These are phyloP conservation scores for Leucocoprinus sp. DNA, from an alignment of 768 basidiomycete genomes.

Conservation along the genomic window DNA sequence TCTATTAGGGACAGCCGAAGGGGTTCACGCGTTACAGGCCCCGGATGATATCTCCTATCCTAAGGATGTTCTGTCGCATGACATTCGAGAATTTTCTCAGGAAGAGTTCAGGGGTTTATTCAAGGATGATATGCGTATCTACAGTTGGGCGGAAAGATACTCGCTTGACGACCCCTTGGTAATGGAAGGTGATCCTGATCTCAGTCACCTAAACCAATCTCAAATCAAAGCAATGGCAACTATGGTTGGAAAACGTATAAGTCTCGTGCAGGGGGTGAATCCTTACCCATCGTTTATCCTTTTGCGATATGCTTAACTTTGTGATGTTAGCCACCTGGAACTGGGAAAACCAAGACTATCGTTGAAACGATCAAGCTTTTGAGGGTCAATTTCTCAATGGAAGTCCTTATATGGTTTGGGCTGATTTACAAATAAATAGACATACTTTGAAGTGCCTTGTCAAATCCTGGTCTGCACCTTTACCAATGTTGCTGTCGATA, in stretches of 20 bases:
- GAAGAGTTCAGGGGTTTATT: slow-evolving; percentile 42
- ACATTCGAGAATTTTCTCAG: slow-evolving; percentile 3
- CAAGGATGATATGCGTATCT: slow-evolving; percentile 63
- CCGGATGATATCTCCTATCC: slow-evolving; percentile 13
- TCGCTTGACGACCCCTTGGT: slow-evolving; percentile 46
- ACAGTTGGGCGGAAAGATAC: slow-evolving; percentile 77
- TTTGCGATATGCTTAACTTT: slow-evolving; percentile 3
- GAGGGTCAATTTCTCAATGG: slow-evolving; percentile 38
- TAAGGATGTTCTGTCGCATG: slow-evolving; percentile 10
- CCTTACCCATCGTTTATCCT: slow-evolving; percentile 10
- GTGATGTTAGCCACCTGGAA: slow-evolving; percentile 67
- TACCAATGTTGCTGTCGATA: slow-evolving; percentile 90
- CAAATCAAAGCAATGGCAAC: slow-evolving; percentile 77
- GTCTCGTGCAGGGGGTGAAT: slow-evolving; percentile 81
- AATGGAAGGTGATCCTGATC: slow-evolving; percentile 70
- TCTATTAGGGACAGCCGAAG: slow-evolving; percentile 5
- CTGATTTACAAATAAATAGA: slow-evolving; percentile 26
- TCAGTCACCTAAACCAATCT: slow-evolving; percentile 59
- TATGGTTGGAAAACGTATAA: slow-evolving; percentile 75
- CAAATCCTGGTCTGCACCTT: slow-evolving; percentile 90
- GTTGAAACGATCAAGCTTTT: slow-evolving; percentile 77
- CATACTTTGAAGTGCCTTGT: slow-evolving; percentile 72
- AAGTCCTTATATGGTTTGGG: background rate
- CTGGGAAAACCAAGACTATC: slow-evolving; percentile 90
- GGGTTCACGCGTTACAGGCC: slow-evolving; percentile 12